A percentile compares a stretch with the other conserved stretches of the same genome.
Evolutionary conservation across 495 filamentous ascomycete species (phyloP).

Genomic region (Neurospora hispaniola): DNA sequence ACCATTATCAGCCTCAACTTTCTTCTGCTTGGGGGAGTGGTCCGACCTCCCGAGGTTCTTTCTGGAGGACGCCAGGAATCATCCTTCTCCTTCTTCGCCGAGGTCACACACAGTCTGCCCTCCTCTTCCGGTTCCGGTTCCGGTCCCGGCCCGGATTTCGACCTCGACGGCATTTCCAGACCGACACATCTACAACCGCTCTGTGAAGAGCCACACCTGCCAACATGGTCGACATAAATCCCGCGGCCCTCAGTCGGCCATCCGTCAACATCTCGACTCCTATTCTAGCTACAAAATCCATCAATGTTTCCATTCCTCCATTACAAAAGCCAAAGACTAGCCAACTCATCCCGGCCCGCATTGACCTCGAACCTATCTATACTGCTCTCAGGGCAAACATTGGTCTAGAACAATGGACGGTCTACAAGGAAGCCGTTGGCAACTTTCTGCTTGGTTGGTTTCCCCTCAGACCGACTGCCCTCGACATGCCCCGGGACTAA

Average conservation of each 20-base stretch:
- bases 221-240: slow-evolving; percentile 74
- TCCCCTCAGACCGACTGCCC: slow-evolving; percentile 4
- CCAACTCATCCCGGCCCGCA: slow-evolving; percentile 57
- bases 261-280: slow-evolving; percentile 51
- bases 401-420: slow-evolving; percentile 69
- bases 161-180: slow-evolving; percentile 2
- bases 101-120: background rate
- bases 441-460: slow-evolving; percentile 63
- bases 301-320: slow-evolving; percentile 45
- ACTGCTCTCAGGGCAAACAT: slow-evolving; percentile 72
- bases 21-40: background rate
- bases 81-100: background rate
- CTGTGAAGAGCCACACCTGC: background rate
- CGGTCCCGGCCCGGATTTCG: slow-evolving; percentile 7
- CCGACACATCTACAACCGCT: background rate
- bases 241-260: slow-evolving; percentile 66
- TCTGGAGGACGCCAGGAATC: background rate
- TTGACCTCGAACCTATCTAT: slow-evolving; percentile 86
- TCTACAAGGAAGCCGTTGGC: slow-evolving; percentile 75
- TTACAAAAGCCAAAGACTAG: slow-evolving; percentile 56
- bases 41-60: background rate
- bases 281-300: slow-evolving; percentile 47
- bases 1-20: background rate
- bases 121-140: slow-evolving; percentile 6
- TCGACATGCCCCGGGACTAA: slow-evolving; percentile 1